Evolutionary conservation across 495 filamentous ascomycete genomes (phyloP).

Genomic region (Aspergillus carlsbadensis): DNA sequence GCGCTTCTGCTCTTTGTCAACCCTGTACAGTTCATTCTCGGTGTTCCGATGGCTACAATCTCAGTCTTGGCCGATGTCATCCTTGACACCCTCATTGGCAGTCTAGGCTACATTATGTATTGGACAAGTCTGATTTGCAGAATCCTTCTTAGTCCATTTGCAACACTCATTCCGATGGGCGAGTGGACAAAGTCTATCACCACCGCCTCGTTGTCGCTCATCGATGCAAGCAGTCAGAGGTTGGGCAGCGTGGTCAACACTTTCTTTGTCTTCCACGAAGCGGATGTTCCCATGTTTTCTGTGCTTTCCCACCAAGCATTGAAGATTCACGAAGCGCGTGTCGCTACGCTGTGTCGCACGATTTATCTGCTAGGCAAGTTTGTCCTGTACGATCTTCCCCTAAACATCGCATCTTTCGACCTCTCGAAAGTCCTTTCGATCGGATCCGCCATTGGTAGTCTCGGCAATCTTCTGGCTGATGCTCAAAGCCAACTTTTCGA

Average conservation of each 20-base stretch:
- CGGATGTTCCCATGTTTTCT: slow-evolving; percentile 61
- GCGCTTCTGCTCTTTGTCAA: slow-evolving; percentile 76
- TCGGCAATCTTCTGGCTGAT: slow-evolving; percentile 7
- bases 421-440: slow-evolving; percentile 22
- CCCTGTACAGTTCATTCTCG: slow-evolving; percentile 64
- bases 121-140: slow-evolving; percentile 46
- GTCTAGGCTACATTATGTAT: slow-evolving; percentile 56
- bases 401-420: slow-evolving; percentile 32
- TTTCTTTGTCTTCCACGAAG: slow-evolving; percentile 47
- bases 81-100: slow-evolving; percentile 59
- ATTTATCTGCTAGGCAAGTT: slow-evolving; percentile 28
- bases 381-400: slow-evolving; percentile 40
- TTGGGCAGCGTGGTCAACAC: slow-evolving; percentile 44
- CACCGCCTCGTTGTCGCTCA: slow-evolving; percentile 46
- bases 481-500: slow-evolving; percentile 23
- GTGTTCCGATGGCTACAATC: slow-evolving; percentile 67
- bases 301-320: slow-evolving; percentile 60
- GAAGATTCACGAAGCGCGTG: slow-evolving; percentile 47
- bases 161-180: slow-evolving; percentile 38
- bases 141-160: slow-evolving; percentile 44
- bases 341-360: slow-evolving; percentile 22
- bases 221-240: slow-evolving; percentile 43
- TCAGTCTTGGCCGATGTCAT: slow-evolving; percentile 71
- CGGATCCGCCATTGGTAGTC: slow-evolving; percentile 16
- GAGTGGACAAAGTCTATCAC: slow-evolving; percentile 43